Percentiles rank a stretch among this genome's conserved stretches.
phyloP scores from a whole-genome alignment of 164 flowering plant genomes.

The Vitis amurensis region DNA sequence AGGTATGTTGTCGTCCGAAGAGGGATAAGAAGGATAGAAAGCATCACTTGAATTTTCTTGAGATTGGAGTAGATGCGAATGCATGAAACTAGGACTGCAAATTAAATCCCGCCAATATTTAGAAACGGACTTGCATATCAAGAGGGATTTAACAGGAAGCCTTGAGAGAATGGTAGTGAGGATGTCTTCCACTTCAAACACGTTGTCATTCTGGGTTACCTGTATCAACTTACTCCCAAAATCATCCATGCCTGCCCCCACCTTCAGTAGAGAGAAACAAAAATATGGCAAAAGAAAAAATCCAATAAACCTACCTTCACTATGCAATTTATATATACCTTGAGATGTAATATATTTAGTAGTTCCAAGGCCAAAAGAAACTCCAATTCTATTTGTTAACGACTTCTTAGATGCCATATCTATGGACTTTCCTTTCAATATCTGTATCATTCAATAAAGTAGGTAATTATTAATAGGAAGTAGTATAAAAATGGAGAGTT shows the following conservation, averaged over 20 bases:
- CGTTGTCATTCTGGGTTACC: not conserved
- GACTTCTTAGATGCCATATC: too few species aligned
- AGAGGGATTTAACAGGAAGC: conserved; percentile 9
- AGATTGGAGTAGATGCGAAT: conserved; percentile 4
- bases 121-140: conserved; percentile 1
- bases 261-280: too few species aligned
- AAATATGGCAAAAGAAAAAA: too few species aligned
- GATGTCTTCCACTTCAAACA: conserved; percentile 1
- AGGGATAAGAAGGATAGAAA: not conserved
- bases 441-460: too few species aligned
- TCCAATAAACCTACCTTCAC: too few species aligned
- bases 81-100: not conserved
- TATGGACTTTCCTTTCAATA: too few species aligned
- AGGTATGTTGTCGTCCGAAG: not conserved
- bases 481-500: too few species aligned
- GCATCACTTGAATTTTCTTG: conserved; percentile 2
- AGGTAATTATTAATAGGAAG: too few species aligned
- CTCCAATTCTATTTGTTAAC: too few species aligned
- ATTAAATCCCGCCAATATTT: conserved; percentile 8
- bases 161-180: conserved; percentile 4
- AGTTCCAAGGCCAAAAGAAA: too few species aligned
- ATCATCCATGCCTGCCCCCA: not conserved
- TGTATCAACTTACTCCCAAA: not conserved
- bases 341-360: too few species aligned
- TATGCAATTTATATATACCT: too few species aligned